A percentile compares a stretch with the other conserved stretches of the same genome.
phyloP scores from a whole-genome alignment of 2,329 filamentous ascomycete species.

The Thermothelomyces thermophilus region DNA sequence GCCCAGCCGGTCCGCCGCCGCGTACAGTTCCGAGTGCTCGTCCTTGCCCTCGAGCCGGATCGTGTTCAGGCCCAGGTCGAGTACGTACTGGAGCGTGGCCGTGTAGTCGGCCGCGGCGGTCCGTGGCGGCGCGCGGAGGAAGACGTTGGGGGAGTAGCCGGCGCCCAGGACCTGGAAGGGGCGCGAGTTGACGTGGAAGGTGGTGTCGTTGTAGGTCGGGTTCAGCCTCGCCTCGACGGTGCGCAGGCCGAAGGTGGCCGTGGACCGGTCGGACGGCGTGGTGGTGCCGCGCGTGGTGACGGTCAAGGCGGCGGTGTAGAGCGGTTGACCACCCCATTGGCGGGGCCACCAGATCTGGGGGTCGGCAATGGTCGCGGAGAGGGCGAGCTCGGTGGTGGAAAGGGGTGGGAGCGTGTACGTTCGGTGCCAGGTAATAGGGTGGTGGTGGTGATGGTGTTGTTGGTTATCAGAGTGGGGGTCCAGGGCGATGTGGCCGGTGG shows the following conservation, averaged over 20 bases:
- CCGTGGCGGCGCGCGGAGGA: conserved; percentile 47
- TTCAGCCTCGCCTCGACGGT: conserved; percentile 48
- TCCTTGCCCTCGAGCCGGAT: conserved; percentile 59
- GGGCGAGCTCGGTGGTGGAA: conserved; percentile 32
- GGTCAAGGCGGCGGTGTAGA: conserved; percentile 29
- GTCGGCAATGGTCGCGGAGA: conserved; percentile 34
- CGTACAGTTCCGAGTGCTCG: conserved; percentile 55
- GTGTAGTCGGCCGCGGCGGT: conserved; percentile 35
- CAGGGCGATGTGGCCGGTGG: conserved; percentile 21
- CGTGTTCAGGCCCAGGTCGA: conserved; percentile 58
- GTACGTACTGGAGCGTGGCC: conserved; percentile 44
- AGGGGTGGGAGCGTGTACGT: conserved; percentile 33
- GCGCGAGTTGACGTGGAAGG: conserved; percentile 49
- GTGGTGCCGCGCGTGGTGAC: conserved; percentile 23
- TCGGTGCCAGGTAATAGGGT: conserved; percentile 26
- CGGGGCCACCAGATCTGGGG: conserved; percentile 57
- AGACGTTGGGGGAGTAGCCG: conserved; percentile 56
- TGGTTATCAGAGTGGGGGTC: conserved; percentile 27
- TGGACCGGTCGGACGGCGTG: conserved; percentile 30
- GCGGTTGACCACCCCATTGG: conserved; percentile 46
- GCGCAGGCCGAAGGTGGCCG: conserved; percentile 45
- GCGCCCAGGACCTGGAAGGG: conserved; percentile 55
- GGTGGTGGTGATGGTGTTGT: no score
- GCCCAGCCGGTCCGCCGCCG: conserved; percentile 51
- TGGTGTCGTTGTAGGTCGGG: conserved; percentile 42